These are phyloP conservation scores for Aspergillus ellipticus DNA, from an alignment of 495 filamentous ascomycete species.

Conservation along the genomic window DNA sequence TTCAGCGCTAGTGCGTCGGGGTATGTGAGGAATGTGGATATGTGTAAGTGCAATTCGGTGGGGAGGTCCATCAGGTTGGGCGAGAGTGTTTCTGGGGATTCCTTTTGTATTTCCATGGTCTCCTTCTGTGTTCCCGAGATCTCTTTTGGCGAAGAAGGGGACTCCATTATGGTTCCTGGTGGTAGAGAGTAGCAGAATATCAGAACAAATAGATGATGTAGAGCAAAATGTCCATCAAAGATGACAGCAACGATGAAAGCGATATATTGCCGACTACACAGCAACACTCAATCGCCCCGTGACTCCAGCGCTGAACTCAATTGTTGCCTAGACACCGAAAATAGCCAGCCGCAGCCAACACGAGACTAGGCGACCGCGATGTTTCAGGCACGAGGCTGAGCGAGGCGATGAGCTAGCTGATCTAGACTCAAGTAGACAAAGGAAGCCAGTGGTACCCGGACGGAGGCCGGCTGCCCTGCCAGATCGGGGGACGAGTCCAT, in stretches of 20 bases:
- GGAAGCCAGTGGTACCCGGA: not conserved
- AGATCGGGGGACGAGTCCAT: not conserved
- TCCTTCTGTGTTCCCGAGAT: not conserved
- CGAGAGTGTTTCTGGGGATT: not conserved
- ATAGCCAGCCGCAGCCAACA: not conserved
- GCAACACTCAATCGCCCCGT: too few species aligned
- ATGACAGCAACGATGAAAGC: not conserved
- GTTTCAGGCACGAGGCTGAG: not conserved
- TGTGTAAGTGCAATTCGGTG: conserved; percentile 65
- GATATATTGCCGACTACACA: not conserved
- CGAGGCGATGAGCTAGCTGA: not conserved
- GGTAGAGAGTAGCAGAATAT: not conserved
- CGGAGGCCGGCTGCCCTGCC: not conserved
- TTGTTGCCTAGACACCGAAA: not conserved
- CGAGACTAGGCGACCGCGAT: not conserved
- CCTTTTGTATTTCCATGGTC: too few species aligned
- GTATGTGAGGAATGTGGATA: conserved; percentile 74
- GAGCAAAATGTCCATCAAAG: not conserved
- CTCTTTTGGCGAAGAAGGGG: not conserved
- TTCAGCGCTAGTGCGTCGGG: conserved; percentile 70
- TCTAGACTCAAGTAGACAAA: too few species aligned
- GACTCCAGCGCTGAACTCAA: not conserved
- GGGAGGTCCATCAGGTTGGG: conserved; percentile 45
- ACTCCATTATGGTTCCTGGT: conserved; percentile 1
- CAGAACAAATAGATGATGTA: not conserved